Base-by-base conservation (phyloP, 2,329 filamentous ascomycete species). In the Aureobasidium sp. region DNA sequence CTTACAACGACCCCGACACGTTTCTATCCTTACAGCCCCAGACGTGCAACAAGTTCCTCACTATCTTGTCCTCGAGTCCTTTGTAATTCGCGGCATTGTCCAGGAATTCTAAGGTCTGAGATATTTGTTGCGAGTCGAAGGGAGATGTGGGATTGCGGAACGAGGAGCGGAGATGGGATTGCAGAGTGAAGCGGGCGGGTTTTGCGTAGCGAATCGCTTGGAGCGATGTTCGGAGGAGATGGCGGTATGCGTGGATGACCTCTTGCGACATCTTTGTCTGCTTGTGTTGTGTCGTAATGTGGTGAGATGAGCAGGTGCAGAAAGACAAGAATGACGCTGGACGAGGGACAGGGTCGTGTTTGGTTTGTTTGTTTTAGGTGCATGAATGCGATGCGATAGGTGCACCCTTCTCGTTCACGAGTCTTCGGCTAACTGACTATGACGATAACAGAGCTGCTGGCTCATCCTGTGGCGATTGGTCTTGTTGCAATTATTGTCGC, bases 71-170 rank as follows among this genome's bases (percentile, higher is more conserved):
- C 77, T 93, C 90, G 36, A 91, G 67, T 0, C 88, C 89, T 61
- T 75, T 82, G 68, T 84, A 79, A 64, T 75, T 78, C 1, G 83
- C 81, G 4, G 90, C 90, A 44, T 84, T 82, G 36, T 84, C 75
- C 1, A 93, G 75, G 69, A 94, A 93, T 71, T 84, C 84, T 5
- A 89, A 69, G 0, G 90, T 94, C 64, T 86, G 84, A 65, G 80
- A 76, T 57, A 89, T 78, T 56, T 57, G 46, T 20, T 39, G 55
- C 29, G 44, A 66, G 61, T 73, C 67, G 63, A 73, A 76, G 46
- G 72, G 66, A 15, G 63, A 52, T n/a, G 67, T 57, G 51, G 68
- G 61, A 41, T 70, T 72, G 56, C 76, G 75, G 63, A 77, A 76
- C 32, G 74, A 72, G 63, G 73, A 68, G 29, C 77, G 76, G 23